A percentile compares a stretch with the other conserved stretches of the same genome.
Evolutionary conservation across 1,284 basidiomycete species (phyloP).

Genomic region (Puccinia horiana): DNA sequence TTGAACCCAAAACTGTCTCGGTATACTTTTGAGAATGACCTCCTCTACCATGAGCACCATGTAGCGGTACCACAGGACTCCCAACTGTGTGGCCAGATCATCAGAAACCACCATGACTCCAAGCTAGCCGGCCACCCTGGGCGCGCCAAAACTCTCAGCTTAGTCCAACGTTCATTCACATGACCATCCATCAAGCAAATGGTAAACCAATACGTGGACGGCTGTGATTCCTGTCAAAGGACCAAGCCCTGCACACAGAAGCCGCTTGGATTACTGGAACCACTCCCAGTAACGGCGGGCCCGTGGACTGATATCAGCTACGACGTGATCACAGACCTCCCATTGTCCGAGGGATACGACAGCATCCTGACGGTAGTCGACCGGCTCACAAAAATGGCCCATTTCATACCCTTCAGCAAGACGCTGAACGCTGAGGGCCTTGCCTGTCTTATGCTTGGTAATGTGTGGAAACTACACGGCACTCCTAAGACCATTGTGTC

Average conservation of each 20-base stretch:
- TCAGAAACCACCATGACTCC: slow-evolving; percentile 52
- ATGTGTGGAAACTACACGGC: no score
- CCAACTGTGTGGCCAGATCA: background rate
- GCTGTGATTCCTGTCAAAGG: slow-evolving; percentile 55
- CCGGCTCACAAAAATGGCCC: background rate
- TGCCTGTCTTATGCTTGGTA: background rate
- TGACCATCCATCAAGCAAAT: slow-evolving; percentile 59
- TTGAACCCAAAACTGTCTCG: background rate
- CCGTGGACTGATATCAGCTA: no score
- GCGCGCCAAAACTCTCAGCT: slow-evolving; percentile 57
- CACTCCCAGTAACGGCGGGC: slow-evolving; percentile 58
- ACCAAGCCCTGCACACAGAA: slow-evolving; percentile 58
- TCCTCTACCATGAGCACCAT: background rate
- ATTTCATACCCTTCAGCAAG: slow-evolving; percentile 7
- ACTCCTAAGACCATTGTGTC: no score
- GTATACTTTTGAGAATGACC: background rate
- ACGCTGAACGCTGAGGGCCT: background rate
- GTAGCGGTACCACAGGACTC: background rate
- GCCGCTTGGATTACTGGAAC: slow-evolving; percentile 59
- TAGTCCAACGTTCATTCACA: slow-evolving; percentile 55
- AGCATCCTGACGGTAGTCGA: slow-evolving; percentile 9
- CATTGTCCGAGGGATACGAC: background rate
- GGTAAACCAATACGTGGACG: slow-evolving; percentile 53
- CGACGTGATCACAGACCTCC: no score
- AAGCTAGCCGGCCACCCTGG: slow-evolving; percentile 61